Conservation (phyloP, 495 filamentous ascomycete genomes). For the Neurospora sp. region DNA sequence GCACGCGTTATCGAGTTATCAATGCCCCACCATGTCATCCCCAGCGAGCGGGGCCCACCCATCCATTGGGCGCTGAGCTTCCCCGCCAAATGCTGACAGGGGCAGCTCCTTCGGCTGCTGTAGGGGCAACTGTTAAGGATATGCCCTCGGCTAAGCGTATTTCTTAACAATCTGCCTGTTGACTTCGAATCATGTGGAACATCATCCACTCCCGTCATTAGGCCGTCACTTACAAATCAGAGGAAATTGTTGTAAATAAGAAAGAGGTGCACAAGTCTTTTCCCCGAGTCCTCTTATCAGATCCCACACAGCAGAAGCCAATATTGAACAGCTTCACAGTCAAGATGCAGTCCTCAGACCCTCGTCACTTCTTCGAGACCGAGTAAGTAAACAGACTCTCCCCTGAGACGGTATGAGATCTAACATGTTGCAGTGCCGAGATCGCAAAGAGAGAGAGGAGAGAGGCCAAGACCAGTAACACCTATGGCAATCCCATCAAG, state of each 20-base stretch:
- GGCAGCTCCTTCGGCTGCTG: not conserved
- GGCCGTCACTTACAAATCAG: not conserved
- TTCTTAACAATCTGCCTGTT: not conserved
- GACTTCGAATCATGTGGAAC: not conserved
- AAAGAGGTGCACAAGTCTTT: not conserved
- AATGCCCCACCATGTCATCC: slow-evolving; percentile 3
- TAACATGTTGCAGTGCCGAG: slow-evolving; percentile 46
- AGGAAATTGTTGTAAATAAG: not conserved
- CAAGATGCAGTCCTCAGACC: slow-evolving; percentile 28
- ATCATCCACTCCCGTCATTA: not conserved
- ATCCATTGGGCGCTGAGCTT: not conserved
- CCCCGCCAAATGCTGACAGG: slow-evolving; percentile 7
- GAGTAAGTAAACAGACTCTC: slow-evolving; percentile 42
- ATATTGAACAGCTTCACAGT: not conserved
- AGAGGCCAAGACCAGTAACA: slow-evolving; percentile 72
- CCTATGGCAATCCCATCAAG: slow-evolving; percentile 67
- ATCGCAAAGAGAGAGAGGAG: slow-evolving; percentile 63
- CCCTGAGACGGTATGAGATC: not conserved
- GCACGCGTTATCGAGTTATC: not conserved
- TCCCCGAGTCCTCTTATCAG: not conserved
- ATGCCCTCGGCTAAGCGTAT: fast-evolving
- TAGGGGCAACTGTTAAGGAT: not conserved
- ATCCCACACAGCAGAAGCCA: not conserved
- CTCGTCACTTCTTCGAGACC: slow-evolving; percentile 76
- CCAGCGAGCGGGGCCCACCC: not conserved